Base-by-base conservation (phyloP, 257 asterid genomes). In the Salvia hispanica region DNA sequence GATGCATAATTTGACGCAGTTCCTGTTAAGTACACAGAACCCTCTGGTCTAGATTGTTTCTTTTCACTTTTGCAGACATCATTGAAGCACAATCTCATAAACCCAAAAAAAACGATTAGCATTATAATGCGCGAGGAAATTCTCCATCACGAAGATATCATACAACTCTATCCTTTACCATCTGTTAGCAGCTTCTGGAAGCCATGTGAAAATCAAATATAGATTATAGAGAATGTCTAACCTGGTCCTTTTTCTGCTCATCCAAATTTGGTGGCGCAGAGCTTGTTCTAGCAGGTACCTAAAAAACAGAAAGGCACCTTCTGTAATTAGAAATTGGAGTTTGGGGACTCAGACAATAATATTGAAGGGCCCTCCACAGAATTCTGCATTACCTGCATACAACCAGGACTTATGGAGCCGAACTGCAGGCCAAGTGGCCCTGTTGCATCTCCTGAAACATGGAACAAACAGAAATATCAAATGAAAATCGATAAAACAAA, bases 261-360 rank as follows among this genome's bases (percentile, higher is more conserved):
- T 85, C 99, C 84, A 93, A 74, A 84, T 84, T 90, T 12, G 98
- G 96, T 44, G 97, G 96, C 66, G 96, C 97, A 28, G 97, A 91
- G 82, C 87, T 91, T 75, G 97, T 91, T 66, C 99, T 78, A 31
- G 98, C 89, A 55, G 99, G 99, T 69, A 90, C 78, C 99, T 93
- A 57, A 21, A 75, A 66, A 64, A 55, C 28, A 44, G 51, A 66
- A 50, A 81, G 58, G 42, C 40, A 67, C 44, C 53, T 67, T 72
- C 13, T 31, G 40, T 40, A 66, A 16, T 66, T 36, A 71, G 66
- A 66, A 55, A 46, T 2, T 28, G 67, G 65, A 14, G 12, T 52
- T 67, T 51, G 56, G 67, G 40, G n/a, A 67, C 25, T 18, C 25
- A 13, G 4, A 52, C 61, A 46, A n/a, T 33, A 25, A 54, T 65